Conservation (phyloP, 164 flowering plant genomes). For the Saururus chinensis region DNA sequence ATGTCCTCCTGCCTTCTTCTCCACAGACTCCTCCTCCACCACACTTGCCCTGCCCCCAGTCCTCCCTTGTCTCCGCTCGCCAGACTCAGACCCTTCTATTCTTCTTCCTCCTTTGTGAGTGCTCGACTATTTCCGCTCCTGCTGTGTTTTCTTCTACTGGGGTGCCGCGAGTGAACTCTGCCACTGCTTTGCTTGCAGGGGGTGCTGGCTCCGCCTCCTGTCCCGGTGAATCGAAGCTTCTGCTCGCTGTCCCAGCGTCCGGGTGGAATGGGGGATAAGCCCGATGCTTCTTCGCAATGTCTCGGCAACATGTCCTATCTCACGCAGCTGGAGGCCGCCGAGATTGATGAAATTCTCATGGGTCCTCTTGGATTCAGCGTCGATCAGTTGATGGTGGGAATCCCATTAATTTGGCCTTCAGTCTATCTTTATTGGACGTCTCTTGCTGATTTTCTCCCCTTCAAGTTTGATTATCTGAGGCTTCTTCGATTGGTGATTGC, state of each 20-base stretch:
- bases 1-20: too few relatives aligned
- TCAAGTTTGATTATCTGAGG: not conserved
- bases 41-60: too few relatives aligned
- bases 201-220: too few relatives aligned
- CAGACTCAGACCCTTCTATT: too few relatives aligned
- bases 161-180: too few relatives aligned
- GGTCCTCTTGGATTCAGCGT: slow-evolving; percentile 92
- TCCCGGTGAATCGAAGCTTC: too few relatives aligned
- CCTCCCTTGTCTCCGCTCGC: too few relatives aligned
- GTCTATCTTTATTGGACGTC: not conserved
- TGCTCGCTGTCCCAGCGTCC: slow-evolving; percentile 37
- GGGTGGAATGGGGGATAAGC: slow-evolving; percentile 65
- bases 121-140: too few relatives aligned
- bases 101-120: too few relatives aligned
- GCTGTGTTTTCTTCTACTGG: too few relatives aligned
- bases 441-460: not conserved
- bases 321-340: slow-evolving; percentile 65
- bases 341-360: slow-evolving; percentile 80
- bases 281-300: slow-evolving; percentile 32
- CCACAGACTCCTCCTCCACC: too few relatives aligned
- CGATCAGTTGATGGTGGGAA: slow-evolving; percentile 78
- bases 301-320: slow-evolving; percentile 45
- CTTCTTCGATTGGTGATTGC: slow-evolving; percentile 4
- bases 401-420: not conserved
- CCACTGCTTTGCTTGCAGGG: too few relatives aligned